A percentile compares a stretch with the other conserved stretches of the same genome.
phyloP scores from a whole-genome alignment of 2,329 filamentous ascomycete genomes.

The Clarireedia sp. region DNA sequence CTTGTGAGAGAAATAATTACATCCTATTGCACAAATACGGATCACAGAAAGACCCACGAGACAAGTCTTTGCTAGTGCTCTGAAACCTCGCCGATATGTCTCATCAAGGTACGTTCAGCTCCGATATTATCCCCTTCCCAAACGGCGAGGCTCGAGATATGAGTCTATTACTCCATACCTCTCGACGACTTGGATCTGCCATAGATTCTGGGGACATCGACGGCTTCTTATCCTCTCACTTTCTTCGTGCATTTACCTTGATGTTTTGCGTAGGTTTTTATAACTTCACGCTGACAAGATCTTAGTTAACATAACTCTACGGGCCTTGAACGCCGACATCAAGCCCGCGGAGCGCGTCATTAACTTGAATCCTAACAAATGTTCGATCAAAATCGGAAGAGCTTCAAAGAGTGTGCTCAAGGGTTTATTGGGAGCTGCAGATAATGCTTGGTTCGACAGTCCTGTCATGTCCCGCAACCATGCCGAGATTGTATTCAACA shows the following conservation, averaged over 20 bases:
- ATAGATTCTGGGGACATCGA: too few species aligned
- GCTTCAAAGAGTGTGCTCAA: slow-evolving; percentile 40
- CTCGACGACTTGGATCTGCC: too few species aligned
- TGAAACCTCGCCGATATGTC: neutral
- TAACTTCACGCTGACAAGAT: slow-evolving; percentile 8
- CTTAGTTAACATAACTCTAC: slow-evolving; percentile 19
- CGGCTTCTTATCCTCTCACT: neutral
- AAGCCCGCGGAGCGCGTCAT: slow-evolving; percentile 17
- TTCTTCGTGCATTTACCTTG: neutral
- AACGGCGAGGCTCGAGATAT: neutral
- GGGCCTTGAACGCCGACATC: slow-evolving; percentile 19
- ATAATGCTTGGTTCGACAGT: slow-evolving; percentile 63
- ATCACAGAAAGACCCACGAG: neutral
- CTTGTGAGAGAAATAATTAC: too few species aligned
- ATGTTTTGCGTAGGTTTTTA: neutral
- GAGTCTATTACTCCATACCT: neutral
- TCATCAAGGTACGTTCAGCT: neutral
- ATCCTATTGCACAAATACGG: neutral
- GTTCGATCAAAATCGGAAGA: slow-evolving; percentile 33
- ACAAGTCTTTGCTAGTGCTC: neutral
- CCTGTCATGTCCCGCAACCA: slow-evolving; percentile 66
- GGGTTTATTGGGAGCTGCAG: slow-evolving; percentile 33
- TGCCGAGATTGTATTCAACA: slow-evolving; percentile 44
- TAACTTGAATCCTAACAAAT: slow-evolving; percentile 16
- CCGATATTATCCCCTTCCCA: neutral